Percentiles rank a stretch among this genome's conserved stretches.
These are phyloP conservation scores for Basipetospora chlamydospora DNA, from an alignment of 2,329 filamentous ascomycete species.

Conservation along the genomic window DNA sequence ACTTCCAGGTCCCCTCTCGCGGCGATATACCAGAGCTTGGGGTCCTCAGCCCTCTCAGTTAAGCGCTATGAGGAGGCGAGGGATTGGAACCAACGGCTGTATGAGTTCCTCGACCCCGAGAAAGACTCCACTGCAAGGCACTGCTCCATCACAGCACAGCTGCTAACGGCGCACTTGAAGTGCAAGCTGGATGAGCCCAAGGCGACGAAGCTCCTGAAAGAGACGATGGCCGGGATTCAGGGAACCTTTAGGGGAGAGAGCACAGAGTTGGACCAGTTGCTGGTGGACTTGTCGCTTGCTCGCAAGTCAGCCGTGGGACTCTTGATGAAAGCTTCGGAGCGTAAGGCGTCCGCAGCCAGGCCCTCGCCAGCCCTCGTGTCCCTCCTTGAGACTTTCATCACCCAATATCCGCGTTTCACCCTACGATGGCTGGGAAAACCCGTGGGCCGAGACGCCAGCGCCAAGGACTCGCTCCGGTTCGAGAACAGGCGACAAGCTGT, in stretches of 20 bases:
- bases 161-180: slow-evolving; percentile 40
- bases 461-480: slow-evolving; percentile 45
- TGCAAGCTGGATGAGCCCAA: slow-evolving; percentile 19
- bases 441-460: slow-evolving; percentile 31
- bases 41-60: slow-evolving; percentile 30
- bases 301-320: slow-evolving; percentile 39
- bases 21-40: slow-evolving; percentile 37
- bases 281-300: slow-evolving; percentile 39
- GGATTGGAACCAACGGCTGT: slow-evolving; percentile 37
- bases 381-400: slow-evolving; percentile 40
- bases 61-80: slow-evolving; percentile 34
- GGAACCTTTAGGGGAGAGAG: slow-evolving; percentile 44
- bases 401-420: slow-evolving; percentile 44
- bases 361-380: slow-evolving; percentile 12
- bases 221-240: slow-evolving; percentile 40
- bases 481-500: slow-evolving; percentile 43
- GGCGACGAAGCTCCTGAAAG: slow-evolving; percentile 27
- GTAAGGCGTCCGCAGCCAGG: neutral
- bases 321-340: slow-evolving; percentile 16
- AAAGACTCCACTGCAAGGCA: slow-evolving; percentile 32
- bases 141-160: slow-evolving; percentile 38
- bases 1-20: slow-evolving; percentile 29
- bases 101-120: slow-evolving; percentile 19
- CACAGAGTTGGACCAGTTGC: slow-evolving; percentile 44
- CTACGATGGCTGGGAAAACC: slow-evolving; percentile 47